Evolutionary conservation across 78 protist species (phyloP).

Genomic region (Reticulomyxa filosa): DNA sequence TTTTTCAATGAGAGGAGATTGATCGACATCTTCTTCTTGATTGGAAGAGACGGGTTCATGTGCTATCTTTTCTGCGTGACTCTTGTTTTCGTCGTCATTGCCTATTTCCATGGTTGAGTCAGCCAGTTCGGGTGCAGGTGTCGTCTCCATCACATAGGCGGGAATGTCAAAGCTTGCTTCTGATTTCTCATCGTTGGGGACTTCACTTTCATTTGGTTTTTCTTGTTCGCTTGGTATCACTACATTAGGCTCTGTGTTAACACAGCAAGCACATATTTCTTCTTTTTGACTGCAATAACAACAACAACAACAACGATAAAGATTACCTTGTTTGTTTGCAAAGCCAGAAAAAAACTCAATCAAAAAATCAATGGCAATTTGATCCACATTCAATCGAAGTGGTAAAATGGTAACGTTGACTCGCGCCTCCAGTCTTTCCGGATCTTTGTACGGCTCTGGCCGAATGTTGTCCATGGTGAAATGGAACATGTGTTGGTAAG

Average conservation of each 20-base stretch:
- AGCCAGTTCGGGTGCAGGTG: too few species aligned
- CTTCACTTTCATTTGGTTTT: not conserved
- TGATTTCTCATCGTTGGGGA: not conserved
- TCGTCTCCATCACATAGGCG: too few species aligned
- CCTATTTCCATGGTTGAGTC: too few species aligned
- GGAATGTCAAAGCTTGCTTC: too few species aligned
- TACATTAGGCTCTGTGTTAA: not conserved
- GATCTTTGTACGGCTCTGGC: not conserved
- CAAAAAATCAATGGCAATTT: not conserved
- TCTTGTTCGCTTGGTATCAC: not conserved
- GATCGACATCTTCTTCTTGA: not conserved
- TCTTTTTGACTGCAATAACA: not conserved
- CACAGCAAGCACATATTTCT: not conserved
- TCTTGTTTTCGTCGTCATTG: too few species aligned
- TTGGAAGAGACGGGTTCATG: not conserved
- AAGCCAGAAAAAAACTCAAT: not conserved
- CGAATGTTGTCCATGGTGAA: not conserved
- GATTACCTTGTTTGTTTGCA: not conserved
- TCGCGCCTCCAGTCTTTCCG: conserved; percentile 1
- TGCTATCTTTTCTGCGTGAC: too few species aligned
- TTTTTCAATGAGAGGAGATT: not conserved
- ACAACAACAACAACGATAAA: not conserved
- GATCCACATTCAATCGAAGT: not conserved
- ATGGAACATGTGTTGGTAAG: not conserved
- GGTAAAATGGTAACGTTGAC: not conserved